Evolutionary conservation across 345 rosid species (phyloP), one percentile per base, ranked within the genome.

Genomic region (Ceriops zippeliana): DNA sequence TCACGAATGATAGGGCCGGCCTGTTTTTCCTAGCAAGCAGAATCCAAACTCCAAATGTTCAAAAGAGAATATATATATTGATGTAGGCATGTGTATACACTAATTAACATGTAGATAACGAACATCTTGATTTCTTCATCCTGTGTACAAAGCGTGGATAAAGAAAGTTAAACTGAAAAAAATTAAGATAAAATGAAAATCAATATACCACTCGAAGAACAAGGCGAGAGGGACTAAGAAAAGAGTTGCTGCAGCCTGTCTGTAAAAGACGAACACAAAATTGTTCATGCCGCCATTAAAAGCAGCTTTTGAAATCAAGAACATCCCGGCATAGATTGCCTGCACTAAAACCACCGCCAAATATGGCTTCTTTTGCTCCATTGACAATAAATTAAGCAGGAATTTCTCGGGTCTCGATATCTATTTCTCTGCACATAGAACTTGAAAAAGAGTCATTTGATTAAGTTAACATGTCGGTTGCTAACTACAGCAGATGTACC

Each of bases 301-400:
- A 34, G 86, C 97, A 5, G 92, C 96, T 72, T 93, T 93, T 52
- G 98, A 93, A 78, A 93, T 73, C 83, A 93, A 75, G 87, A 93
- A 93, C 98, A 93, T 89, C 61, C 85, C 86, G 10, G 95, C 78
- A 63, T 89, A 93, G 52, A 93, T 86, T n/a, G 83, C 66, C 69
- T 93, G 98, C 37, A 90, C 76, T 16, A 86, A 68, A 52, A 82
- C 4, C 61, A 80, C 93, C 24, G 70, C 67, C 63, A 86, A 52
- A 64, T 85, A 90, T 10, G 97, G 83, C 70, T 86, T 90, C 74
- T 83, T 87, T 24, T 66, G 74, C 34, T 67, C 85, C 90, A 85
- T 81, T 47, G 1, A 13, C n/a, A 38, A 28, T 2, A 30, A 56
- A 21, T 10, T 21, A 22, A 56, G 59, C 6, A 11, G 6, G 59